A percentile compares a stretch with the other conserved stretches of the same genome.
Evolutionary conservation across 768 basidiomycete genomes (phyloP).

Genomic region (Amanita subjunquillea): DNA sequence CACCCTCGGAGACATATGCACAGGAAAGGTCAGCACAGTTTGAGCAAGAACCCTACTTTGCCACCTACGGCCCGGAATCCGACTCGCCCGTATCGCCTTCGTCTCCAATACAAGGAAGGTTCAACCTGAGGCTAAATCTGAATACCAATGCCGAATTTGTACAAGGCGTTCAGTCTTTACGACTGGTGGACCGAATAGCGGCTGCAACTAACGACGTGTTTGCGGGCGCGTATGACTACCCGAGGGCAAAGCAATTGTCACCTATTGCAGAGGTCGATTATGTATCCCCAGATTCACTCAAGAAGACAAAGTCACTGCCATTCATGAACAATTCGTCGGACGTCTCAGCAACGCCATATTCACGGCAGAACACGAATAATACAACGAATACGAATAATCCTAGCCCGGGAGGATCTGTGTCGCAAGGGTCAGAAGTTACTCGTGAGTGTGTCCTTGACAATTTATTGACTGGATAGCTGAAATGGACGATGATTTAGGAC

Average conservation of each 20-base stretch:
- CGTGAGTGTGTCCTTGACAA: constrained; percentile 30
- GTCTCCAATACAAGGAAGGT: not conserved
- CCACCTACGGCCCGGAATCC: not conserved
- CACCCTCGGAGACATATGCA: not conserved
- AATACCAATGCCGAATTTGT: constrained; percentile 17
- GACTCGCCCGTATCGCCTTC: not conserved
- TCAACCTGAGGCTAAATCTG: constrained; percentile 17
- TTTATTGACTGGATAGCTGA: not conserved
- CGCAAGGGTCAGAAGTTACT: constrained; percentile 27
- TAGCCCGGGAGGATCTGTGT: constrained; percentile 26
- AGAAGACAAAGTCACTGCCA: constrained; percentile 12
- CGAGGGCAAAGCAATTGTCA: constrained; percentile 42
- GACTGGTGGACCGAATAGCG: constrained; percentile 14
- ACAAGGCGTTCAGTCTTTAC: constrained; percentile 33
- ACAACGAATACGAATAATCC: constrained; percentile 9
- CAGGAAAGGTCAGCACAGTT: not conserved
- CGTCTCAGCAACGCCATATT: constrained; percentile 11
- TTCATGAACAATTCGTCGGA: constrained; percentile 11
- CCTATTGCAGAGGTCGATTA: constrained; percentile 62
- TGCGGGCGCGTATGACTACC: constrained; percentile 25
- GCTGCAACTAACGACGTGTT: constrained; percentile 22
- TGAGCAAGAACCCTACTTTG: not conserved
- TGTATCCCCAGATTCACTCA: constrained; percentile 31
- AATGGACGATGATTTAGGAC: constrained; percentile 20
- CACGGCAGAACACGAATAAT: constrained; percentile 8